phyloP scores from a whole-genome alignment of 306 rosid species.

The Benincasa hispida region DNA sequence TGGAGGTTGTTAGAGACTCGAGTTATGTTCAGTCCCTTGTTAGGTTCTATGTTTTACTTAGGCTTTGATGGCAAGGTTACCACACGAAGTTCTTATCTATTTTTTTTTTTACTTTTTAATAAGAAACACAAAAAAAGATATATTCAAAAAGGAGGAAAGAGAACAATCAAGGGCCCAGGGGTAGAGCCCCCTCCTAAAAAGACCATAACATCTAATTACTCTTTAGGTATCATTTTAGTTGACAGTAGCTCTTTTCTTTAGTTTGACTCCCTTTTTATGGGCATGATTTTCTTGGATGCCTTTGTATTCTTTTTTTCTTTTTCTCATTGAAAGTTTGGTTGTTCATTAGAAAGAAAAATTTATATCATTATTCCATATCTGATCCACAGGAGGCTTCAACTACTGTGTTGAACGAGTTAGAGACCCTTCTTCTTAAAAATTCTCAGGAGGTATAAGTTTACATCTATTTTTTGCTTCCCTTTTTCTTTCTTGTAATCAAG shows the following conservation, averaged over 20 bases:
- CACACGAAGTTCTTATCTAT: no score
- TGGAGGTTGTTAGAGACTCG: no score
- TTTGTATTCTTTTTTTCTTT: not conserved
- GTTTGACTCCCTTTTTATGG: not conserved
- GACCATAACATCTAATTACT: not conserved
- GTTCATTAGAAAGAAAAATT: not conserved
- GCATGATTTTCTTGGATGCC: not conserved
- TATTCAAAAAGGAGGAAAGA: no score
- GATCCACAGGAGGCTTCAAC: slow-evolving; percentile 57
- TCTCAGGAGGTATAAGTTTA: slow-evolving; percentile 51
- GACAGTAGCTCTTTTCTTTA: not conserved
- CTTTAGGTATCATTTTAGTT: not conserved
- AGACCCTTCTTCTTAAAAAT: slow-evolving; percentile 53
- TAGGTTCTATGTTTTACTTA: no score
- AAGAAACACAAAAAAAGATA: no score
- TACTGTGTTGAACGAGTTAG: slow-evolving; percentile 64
- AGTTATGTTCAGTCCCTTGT: no score
- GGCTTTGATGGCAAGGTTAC: no score
- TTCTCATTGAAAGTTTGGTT: not conserved
- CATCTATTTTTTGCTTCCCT: not conserved
- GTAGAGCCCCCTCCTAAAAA: no score
- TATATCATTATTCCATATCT: slow-evolving; percentile 16
- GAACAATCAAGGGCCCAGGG: no score
- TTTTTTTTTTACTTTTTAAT: no score
- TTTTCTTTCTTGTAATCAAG: not conserved